Base-by-base conservation (phyloP, 1,284 basidiomycete species). In the Fomitiporia mediterranea region DNA sequence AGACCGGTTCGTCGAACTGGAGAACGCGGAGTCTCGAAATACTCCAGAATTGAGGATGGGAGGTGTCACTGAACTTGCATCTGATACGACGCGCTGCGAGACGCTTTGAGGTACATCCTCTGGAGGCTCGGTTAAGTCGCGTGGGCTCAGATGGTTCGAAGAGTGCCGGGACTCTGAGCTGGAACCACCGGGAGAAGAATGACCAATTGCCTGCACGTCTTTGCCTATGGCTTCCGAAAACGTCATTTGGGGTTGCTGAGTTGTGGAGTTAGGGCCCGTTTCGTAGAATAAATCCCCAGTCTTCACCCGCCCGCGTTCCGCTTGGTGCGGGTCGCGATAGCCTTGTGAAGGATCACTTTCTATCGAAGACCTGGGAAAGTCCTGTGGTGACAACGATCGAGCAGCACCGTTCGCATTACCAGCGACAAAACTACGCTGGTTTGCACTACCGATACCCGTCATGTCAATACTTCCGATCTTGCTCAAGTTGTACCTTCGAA, bases 361-460 rank as follows among this genome's bases (percentile, higher is more conserved):
- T 25, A 42, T 37, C 51, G 63, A 43, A 62, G 62, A 3, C 58
- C 25, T 42, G 25, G 44, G 40, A 13, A 55, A 42, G 27, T 42
- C 27, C 44, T 25, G 25, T 17, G 39, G 40, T 25, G 37, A 38
- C 9, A 25, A 46, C 9, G 47, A 17, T 34, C 48, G 57, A 17
- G 23, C 21, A 13, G 7, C 37, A 28, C 23, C n/a, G 23, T 27
- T 21, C 7, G 4, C 15, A 38, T 30, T 42, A 15, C 39, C 49
- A 8, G 53, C 15, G 17, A 32, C 23, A 27, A 51, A 58, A 53
- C 56, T 55, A 64, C 40, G 53, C 58, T 52, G 62, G 61, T 56
- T 55, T 56, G 38, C 68, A 13, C 82, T 73, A 34, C 86, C 85
- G 32, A 88, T 62, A 15, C 85, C 86, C 3, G 81, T 82, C 78